Base-by-base conservation (phyloP, 306 rosid genomes). In the Gastrolobium villosum region DNA sequence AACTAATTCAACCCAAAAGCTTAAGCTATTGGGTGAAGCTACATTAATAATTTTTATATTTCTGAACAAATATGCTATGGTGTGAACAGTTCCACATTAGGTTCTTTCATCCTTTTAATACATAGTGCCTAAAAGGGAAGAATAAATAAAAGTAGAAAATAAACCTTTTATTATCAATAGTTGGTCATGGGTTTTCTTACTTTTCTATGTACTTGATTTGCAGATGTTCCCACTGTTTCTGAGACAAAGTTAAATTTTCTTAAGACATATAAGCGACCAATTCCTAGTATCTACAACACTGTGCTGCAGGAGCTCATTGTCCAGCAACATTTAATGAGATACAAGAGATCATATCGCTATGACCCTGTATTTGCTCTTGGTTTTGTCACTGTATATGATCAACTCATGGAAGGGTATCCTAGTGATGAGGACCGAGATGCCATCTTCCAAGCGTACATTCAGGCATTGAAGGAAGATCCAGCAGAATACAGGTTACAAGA, bases 341-440 rank as follows among this genome's bases (percentile, higher is more conserved):
- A 89, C 86, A 94, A 92, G 92, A 86, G 81, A 83, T 84, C 93
- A 9, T 92, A 90, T 83, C 81, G 89, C 26, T 92, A 92, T 70
- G 97, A 94, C 32, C 94, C 98, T 43, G 90, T 92, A 59, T 92
- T 94, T 36, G 96, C 93, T 55, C 97, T 92, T 68, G 98, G 98
- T 77, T 94, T 92, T 46, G 96, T 92, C 68, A 92, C 98, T 30
- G 88, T 94, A 3, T 94, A 85, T 75, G 98, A 94, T 84, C 90
- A 89, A 63, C 92, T 94, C 72, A 92, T 92, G 97, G 98, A 92
- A 37, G 98, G 98, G 63, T 94, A 94, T 86, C 90, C 97, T 39
- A 89, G 92, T 52, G 90, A 92, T 35, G 96, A 90, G 76, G 97
- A 94, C 80, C 90, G 93, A 35, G 91, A 89, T 4, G 89, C 91